Percentiles rank a stretch among this genome's conserved stretches.
Conservation (phyloP, 2,329 filamentous ascomycete species). For the Metarhizium album region DNA sequence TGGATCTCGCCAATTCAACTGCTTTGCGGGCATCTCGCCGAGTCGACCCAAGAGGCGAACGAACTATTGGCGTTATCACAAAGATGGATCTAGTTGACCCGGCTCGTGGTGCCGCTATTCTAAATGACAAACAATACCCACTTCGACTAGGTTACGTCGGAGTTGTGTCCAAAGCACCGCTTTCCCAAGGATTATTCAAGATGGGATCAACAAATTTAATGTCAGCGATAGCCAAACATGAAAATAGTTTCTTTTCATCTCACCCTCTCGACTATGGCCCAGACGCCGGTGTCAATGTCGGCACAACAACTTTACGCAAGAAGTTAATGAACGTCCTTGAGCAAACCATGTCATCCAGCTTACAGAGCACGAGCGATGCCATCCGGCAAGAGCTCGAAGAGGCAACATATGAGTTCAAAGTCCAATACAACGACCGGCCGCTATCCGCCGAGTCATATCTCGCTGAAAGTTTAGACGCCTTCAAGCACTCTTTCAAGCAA, state of each 20-base stretch:
- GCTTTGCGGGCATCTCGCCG: conserved; percentile 80
- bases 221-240: conserved; percentile 74
- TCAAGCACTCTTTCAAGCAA: conserved; percentile 96
- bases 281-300: conserved; percentile 62
- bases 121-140: conserved; percentile 87
- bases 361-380: conserved; percentile 81
- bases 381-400: conserved; percentile 94
- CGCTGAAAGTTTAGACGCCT: conserved; percentile 85
- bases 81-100: conserved; percentile 98
- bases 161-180: conserved; percentile 76
- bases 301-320: conserved; percentile 78
- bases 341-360: conserved; percentile 88
- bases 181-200: conserved; percentile 64
- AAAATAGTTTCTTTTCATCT: conserved; percentile 74
- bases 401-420: conserved; percentile 96
- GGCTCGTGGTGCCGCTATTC: conserved; percentile 61
- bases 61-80: conserved; percentile 96
- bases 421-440: conserved; percentile 95
- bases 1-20: conserved; percentile 93
- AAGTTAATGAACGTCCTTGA: conserved; percentile 96
- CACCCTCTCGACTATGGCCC: conserved; percentile 73
- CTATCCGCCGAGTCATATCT: conserved; percentile 93
- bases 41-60: conserved; percentile 86
- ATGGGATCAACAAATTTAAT: conserved; percentile 72
- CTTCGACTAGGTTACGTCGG: conserved; percentile 93